Evolutionary conservation across 1,284 basidiomycete species (phyloP), one percentile per base, ranked within the genome.

Genomic region (Papiliotrema terrestris): DNA sequence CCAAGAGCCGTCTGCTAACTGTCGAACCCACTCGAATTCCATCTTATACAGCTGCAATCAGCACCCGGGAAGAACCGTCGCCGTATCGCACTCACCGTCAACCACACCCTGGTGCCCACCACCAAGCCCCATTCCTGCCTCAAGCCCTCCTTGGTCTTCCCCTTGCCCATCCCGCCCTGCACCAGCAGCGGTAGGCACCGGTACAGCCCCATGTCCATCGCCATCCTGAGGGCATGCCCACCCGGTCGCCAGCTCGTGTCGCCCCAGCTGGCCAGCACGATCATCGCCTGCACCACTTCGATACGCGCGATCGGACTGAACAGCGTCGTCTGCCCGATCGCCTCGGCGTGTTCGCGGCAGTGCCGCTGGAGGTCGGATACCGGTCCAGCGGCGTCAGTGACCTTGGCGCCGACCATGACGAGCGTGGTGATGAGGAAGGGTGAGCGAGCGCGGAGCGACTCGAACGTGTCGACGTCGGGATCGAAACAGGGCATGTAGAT

Each of bases 401-500:
- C 87, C 57, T 86, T 84, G 15, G 88, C 84, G 6, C 88, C 90
- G 29, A 91, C 88, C 84, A 90, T 88, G 66, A 91, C 89, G 26
- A 93, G 88, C 41, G 85, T 85, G 63, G 91, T 84, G 50, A 75
- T 63, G 2, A 63, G 63, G 56, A 74, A 75, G 1, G 74, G 69
- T 3, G 67, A 67, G 38, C 71, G 61, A 13, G 56, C 41, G 9
- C 65, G 62, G 9, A 72, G 57, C 49, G 60, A 65, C 39, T 91
- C 87, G 73, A 83, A 92, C 0, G 88, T 90, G 71, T 93, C 90
- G 25, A 82, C 78, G 36, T 79, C 81, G 6, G 80, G 81, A 73
- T 93, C 89, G 64, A 92, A 91, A 14, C 92, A 84, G 44, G 90
- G 87, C 74, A 92, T 76, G 72, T 92, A 93, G 14, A 88, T 89